phyloP scores from a whole-genome alignment of 805 yeast genomes.

The Ogataea trehalophila region DNA sequence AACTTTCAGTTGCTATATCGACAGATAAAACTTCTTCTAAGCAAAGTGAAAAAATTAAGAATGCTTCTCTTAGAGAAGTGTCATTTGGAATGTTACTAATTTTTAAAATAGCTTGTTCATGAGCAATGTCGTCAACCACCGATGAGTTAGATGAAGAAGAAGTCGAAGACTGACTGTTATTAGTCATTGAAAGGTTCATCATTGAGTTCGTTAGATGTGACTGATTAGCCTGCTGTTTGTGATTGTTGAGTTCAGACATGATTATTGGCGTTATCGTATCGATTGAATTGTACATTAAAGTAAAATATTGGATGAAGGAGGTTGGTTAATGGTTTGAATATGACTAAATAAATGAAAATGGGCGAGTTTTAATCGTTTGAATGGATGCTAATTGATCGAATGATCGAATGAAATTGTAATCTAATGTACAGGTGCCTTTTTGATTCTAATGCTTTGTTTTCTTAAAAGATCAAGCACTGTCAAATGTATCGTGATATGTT shows the following conservation, averaged over 20 bases:
- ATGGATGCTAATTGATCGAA: no score
- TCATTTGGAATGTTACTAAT: slow-evolving; percentile 60
- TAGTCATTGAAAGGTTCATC: slow-evolving; percentile 11
- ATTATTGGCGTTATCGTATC: slow-evolving; percentile 12
- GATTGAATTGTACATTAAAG: slow-evolving; percentile 13
- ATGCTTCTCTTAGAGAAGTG: slow-evolving; percentile 60
- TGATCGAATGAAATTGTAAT: no score
- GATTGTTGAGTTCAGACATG: slow-evolving; percentile 4
- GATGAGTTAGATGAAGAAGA: slow-evolving; percentile 5
- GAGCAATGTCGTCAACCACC: slow-evolving; percentile 1
- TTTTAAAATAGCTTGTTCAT: slow-evolving; percentile 27
- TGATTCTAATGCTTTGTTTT: no score
- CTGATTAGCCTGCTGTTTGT: slow-evolving; percentile 1
- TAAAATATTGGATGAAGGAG: slow-evolving; percentile 3
- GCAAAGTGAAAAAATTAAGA: slow-evolving; percentile 65
- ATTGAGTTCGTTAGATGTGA: slow-evolving; percentile 7
- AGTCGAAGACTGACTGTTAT: slow-evolving; percentile 2
- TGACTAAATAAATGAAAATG: neutral
- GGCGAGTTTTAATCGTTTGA: no score
- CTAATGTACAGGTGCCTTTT: no score
- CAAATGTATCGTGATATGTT: no score
- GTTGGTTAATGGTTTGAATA: neutral
- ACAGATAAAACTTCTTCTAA: slow-evolving; percentile 47
- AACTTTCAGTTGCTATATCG: slow-evolving; percentile 29
- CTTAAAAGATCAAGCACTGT: no score